Conservation (phyloP, 2,329 filamentous ascomycete genomes). For the Cytospora piceicola region DNA sequence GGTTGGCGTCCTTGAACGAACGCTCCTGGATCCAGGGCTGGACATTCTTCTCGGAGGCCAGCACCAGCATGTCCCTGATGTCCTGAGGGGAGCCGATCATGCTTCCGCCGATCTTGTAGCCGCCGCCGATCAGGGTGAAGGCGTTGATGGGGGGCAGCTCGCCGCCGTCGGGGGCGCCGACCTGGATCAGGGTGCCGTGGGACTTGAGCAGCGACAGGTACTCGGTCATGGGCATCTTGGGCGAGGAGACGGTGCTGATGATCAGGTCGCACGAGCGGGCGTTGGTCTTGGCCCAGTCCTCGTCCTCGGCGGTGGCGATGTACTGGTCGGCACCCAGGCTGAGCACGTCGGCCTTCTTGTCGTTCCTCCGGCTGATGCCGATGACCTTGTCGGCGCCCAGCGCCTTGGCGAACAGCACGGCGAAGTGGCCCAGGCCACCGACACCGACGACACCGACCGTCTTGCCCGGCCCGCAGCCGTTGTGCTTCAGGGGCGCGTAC, state of each 20-base stretch:
- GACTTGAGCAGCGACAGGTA: constrained; percentile 65
- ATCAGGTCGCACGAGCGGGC: constrained; percentile 58
- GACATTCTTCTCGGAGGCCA: constrained; percentile 60
- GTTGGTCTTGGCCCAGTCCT: constrained; percentile 57
- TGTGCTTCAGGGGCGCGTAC: constrained; percentile 63
- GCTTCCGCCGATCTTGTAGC: constrained; percentile 51
- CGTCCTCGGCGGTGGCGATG: constrained; percentile 47
- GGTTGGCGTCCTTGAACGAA: constrained; percentile 58
- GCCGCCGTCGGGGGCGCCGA: constrained; percentile 63
- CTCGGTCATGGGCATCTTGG: constrained; percentile 59
- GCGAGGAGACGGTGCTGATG: constrained; percentile 56
- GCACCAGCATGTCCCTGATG: constrained; percentile 61
- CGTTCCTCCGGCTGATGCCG: constrained; percentile 56
- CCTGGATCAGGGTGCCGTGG: constrained; percentile 66
- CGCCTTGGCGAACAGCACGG: constrained; percentile 68
- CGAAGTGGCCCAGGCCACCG: constrained; percentile 71
- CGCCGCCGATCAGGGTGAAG: constrained; percentile 61
- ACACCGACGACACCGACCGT: constrained; percentile 68
- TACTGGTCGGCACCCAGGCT: constrained; percentile 60
- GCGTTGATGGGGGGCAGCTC: constrained; percentile 50
- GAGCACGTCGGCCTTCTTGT: constrained; percentile 57
- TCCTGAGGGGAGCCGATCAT: constrained; percentile 51
- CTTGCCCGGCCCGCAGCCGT: constrained; percentile 69
- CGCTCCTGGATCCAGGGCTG: constrained; percentile 59
- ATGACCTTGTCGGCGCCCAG: constrained; percentile 63